Base-by-base conservation (phyloP, 257 asterid genomes). In the Euphrasia confusa region DNA sequence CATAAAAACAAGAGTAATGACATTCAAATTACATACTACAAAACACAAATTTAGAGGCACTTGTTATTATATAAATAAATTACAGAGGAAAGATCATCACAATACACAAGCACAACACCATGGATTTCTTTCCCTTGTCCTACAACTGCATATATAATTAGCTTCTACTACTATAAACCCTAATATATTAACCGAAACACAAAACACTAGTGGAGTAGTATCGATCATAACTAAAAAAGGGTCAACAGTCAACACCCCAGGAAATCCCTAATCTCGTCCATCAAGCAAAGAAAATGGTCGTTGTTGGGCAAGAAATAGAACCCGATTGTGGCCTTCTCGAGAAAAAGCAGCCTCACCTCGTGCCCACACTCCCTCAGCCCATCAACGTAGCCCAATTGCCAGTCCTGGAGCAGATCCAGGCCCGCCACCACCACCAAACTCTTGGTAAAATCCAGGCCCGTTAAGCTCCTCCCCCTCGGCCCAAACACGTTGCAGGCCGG, bases 251-350 rank as follows among this genome's bases (percentile, higher is more conserved):
- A 62, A 68, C 69, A 66, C 72, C 77, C 79, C 60, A 86, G 61
- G 65, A 86, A 86, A 61, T 50, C 68, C 7, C 42, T 78, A 33
- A 89, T 86, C 67, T 83, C 86, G 27, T 84, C 82, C 89, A 89
- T 89, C 48, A 89, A 77, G 71, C 78, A 55, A 15, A 67, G 78
- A 60, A 82, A 89, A 58, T 89, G 89, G 15, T 84, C 84, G 45
- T 86, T 89, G 39, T 89, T 89, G 1, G 97, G 97, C 81, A 89
- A 71, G 87, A 89, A 86, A 45, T 86, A 89, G 81, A 89, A 89
- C 35, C 97, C 97, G 8, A 89, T 82, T 0, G 97, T 89, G 4
- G 97, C 97, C 71, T 84, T 64, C 17, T 86, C 81, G 0, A 89
- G 83, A 32, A 65, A 86, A n/a, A 89, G 72, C 0, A 79, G 80